Base-by-base conservation (phyloP, 345 rosid genomes). In the Turnera subulata region DNA sequence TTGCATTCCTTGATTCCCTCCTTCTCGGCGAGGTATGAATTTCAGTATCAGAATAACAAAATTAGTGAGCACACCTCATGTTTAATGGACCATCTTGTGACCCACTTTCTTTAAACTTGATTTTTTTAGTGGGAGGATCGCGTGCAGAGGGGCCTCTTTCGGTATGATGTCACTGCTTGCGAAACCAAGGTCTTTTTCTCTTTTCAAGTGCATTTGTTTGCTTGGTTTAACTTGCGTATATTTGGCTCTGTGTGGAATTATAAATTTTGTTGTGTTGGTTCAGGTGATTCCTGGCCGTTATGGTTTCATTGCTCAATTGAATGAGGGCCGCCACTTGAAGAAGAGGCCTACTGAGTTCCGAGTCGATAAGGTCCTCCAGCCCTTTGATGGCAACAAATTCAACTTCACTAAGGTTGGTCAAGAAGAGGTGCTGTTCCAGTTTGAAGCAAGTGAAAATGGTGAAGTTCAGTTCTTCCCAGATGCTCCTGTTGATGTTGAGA, bases 331-430 rank as follows among this genome's bases (percentile, higher is more conserved):
- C 39, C 97, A 87, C 77, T 73, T 94, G n/a, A 83, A 89, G 88
- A 93, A 93, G 78, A 81, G 99, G 74, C 99, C 97, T 18, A 93
- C 96, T 45, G 96, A 93, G 62, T 87, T 90, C 70, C 87, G 86
- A 46, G 92, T 93, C 45, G 96, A 85, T 68, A 81, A 82, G 85
- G 97, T 93, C 56, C 85, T 90, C 24, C 96, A 87, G 75, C 84
- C 99, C 11, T 90, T 89, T 63, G 99, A 93, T 65, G 91, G 71
- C 17, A 87, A 56, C 81, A 93, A 93, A 68, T 93, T 93, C 70
- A 93, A 87, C 70, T 93, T 93, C 78, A 89, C 94, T 53, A 89
- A 93, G 72, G 86, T 93, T 25, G 90, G 90, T 26, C 99, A 85
- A 65, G 99, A 93, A 66, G 99, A 93, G 81, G 73, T 93, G 60